Percentiles rank a stretch among this genome's conserved stretches.
These are phyloP conservation scores for Aspergillus texensis DNA, from an alignment of 2,329 filamentous ascomycete species.

Conservation along the genomic window DNA sequence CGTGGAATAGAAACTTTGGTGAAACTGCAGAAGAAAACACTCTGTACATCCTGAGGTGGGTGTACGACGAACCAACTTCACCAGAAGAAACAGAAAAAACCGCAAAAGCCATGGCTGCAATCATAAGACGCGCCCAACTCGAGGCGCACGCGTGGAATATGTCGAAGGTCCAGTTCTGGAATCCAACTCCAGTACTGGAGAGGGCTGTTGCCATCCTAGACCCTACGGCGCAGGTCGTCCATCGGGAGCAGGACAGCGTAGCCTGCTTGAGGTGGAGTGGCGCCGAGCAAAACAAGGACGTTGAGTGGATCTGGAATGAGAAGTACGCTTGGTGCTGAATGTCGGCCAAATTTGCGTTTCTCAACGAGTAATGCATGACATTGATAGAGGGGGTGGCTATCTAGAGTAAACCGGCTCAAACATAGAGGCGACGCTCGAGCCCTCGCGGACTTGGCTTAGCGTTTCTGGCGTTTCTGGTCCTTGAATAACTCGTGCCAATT, in stretches of 20 bases:
- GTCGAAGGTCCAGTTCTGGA: constrained; percentile 78
- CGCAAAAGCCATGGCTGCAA: constrained; percentile 59
- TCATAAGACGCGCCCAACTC: constrained; percentile 67
- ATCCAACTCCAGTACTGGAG: constrained; percentile 63
- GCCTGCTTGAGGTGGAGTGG: constrained; percentile 51
- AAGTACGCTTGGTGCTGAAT: constrained; percentile 53
- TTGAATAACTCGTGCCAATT: constrained; percentile 51
- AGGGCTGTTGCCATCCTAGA: constrained; percentile 45
- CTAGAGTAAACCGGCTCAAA: constrained; percentile 1
- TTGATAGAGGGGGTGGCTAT: background rate
- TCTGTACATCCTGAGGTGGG: constrained; percentile 47
- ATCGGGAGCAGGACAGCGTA: constrained; percentile 51
- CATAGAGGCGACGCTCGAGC: constrained; percentile 7
- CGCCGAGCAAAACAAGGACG: constrained; percentile 39
- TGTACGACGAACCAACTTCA: constrained; percentile 43
- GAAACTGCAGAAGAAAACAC: constrained; percentile 39
- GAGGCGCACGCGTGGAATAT: constrained; percentile 75
- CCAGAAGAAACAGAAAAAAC: constrained; percentile 51
- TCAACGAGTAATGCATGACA: background rate
- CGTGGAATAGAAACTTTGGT: constrained; percentile 46
- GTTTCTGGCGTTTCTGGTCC: constrained; percentile 34
- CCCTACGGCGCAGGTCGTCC: constrained; percentile 41
- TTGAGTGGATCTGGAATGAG: constrained; percentile 53
- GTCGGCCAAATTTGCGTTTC: constrained; percentile 5
- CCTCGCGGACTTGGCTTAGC: constrained; percentile 22